Conservation (phyloP, 2,329 filamentous ascomycete genomes). For the Colletotrichum sp. region DNA sequence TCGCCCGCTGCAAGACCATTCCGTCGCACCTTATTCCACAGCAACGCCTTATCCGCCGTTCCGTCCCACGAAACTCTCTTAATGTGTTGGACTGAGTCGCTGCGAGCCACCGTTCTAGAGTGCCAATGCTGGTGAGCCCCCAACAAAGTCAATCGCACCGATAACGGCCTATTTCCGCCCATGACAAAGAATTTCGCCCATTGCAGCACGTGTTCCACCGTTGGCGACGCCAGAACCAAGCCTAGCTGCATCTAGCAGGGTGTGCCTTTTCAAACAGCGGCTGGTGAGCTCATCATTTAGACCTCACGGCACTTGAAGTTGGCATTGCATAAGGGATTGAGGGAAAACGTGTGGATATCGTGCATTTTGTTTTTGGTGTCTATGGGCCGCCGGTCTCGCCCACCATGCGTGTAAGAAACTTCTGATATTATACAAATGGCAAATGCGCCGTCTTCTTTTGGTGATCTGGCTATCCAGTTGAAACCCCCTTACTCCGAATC, state of each 20-base stretch:
- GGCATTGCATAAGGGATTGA: too few species aligned
- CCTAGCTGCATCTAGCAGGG: background rate
- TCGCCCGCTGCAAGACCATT: background rate
- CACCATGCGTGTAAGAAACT: background rate
- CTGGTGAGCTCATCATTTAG: background rate
- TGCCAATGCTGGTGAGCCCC: background rate
- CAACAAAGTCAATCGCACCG: conserved; percentile 10
- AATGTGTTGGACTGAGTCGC: background rate
- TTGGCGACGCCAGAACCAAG: background rate
- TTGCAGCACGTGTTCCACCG: conserved; percentile 6
- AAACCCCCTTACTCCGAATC: conserved; percentile 50
- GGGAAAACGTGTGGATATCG: background rate
- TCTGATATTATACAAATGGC: conserved; percentile 7
- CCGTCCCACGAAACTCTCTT: background rate
- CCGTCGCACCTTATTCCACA: background rate
- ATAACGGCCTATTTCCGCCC: background rate
- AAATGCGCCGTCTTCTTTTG: background rate
- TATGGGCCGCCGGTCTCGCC: background rate
- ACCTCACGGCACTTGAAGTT: background rate
- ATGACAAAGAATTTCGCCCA: conserved; percentile 1
- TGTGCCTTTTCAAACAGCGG: background rate
- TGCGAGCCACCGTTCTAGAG: background rate
- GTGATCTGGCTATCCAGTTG: background rate
- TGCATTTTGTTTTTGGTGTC: background rate
- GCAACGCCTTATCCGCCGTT: background rate